phyloP scores from a whole-genome alignment of 2,329 filamentous ascomycete genomes.

The Ophiostoma populinum region DNA sequence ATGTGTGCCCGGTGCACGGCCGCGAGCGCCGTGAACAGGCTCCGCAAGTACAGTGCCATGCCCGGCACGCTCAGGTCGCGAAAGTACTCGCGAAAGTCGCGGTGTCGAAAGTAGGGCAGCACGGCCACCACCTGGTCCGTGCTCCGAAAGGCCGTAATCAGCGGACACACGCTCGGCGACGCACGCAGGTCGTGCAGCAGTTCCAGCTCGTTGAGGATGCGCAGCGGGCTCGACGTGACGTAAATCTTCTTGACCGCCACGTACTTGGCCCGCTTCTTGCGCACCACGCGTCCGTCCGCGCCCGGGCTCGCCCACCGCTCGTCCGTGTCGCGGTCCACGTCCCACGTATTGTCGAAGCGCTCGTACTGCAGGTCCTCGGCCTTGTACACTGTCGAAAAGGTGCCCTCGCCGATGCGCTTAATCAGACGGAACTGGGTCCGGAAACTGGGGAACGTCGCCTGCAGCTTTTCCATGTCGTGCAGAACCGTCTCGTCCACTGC shows the following conservation, averaged over 20 bases:
- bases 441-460: slow-evolving; percentile 69
- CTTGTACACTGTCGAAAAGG: slow-evolving; percentile 98
- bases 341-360: slow-evolving; percentile 73
- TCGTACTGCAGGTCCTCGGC: slow-evolving; percentile 84
- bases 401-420: slow-evolving; percentile 95
- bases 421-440: slow-evolving; percentile 73
- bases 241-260: slow-evolving; percentile 99
- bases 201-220: slow-evolving; percentile 93
- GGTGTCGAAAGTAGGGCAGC: slow-evolving; percentile 86
- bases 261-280: slow-evolving; percentile 52
- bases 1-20: slow-evolving; percentile 74
- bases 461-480: slow-evolving; percentile 76
- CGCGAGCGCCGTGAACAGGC: slow-evolving; percentile 68
- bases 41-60: slow-evolving; percentile 78
- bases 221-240: slow-evolving; percentile 82
- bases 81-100: slow-evolving; percentile 90
- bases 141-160: slow-evolving; percentile 92
- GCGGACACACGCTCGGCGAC: slow-evolving; percentile 73
- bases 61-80: slow-evolving; percentile 73
- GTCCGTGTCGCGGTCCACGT: slow-evolving; percentile 48
- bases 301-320: slow-evolving; percentile 55
- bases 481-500: slow-evolving; percentile 50
- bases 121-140: slow-evolving; percentile 92
- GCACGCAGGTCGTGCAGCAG: slow-evolving; percentile 73
- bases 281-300: too few relatives aligned